Percentiles rank a stretch among this genome's conserved stretches.
phyloP scores from a whole-genome alignment of 345 rosid genomes.

The Eucalyptus guilfoylei region DNA sequence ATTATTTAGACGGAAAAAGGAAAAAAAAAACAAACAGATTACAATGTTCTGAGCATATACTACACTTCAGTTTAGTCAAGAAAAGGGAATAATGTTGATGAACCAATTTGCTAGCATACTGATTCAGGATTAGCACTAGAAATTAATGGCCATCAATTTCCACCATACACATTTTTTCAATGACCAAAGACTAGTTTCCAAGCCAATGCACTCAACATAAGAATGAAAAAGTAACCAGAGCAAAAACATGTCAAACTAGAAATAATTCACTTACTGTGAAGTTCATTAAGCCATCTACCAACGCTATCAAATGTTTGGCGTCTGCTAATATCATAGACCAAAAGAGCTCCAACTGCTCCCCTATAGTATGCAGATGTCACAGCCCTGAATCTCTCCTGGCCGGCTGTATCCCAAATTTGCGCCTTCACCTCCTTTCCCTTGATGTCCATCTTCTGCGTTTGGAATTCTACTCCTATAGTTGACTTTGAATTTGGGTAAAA shows the following conservation, averaged over 20 bases:
- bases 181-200: background rate
- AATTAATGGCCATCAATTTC: background rate
- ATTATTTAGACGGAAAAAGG: background rate
- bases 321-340: constrained; percentile 92
- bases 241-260: background rate
- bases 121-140: background rate
- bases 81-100: background rate
- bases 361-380: constrained; percentile 95
- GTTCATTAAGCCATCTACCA: constrained; percentile 97
- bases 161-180: background rate
- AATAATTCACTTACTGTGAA: constrained; percentile 47
- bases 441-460: constrained; percentile 87
- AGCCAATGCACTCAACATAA: background rate
- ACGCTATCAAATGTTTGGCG: constrained; percentile 81
- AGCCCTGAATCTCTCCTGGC: constrained; percentile 98
- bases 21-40: background rate
- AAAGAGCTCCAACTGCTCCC: constrained; percentile 97
- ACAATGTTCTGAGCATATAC: background rate
- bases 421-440: constrained; percentile 91
- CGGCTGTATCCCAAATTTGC: constrained; percentile 99
- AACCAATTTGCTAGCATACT: background rate
- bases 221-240: background rate
- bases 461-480: constrained; percentile 97
- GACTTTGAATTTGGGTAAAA: constrained; percentile 93
- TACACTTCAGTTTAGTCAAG: background rate